Base-by-base conservation (phyloP, 352 stramenopile genomes). In the Poterioochromonas sp. region DNA sequence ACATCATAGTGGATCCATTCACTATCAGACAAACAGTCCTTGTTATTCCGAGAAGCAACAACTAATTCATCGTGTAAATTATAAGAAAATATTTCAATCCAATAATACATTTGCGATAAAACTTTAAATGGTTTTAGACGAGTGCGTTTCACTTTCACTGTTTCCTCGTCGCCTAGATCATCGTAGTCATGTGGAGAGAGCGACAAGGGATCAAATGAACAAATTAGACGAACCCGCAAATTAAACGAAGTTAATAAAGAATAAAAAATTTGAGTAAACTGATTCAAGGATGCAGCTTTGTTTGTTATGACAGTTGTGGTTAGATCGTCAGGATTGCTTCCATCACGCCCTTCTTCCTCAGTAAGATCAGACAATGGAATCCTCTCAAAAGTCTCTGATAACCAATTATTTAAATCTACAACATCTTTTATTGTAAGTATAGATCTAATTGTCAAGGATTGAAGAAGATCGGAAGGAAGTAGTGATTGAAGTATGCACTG, bases 291-390 rank as follows among this genome's bases (percentile, higher is more conserved):
- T 37, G 5, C 58, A 68, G 26, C 26, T 40, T 39, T 32, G 34
- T 35, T 5, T 5, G 5, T 15, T 32, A 68, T 15, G 26, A 68
- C 58, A 8, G 5, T 5, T 32, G 26, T 26, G 8, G 5, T 11
- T 68, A 68, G 29, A 5, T 68, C 58, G 5, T 68, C 58, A 8
- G 58, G 12, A 39, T 11, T 68, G 26, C 26, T 40, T 5, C 58
- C 58, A 39, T 68, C 58, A 18, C 58, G 58, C 26, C 58, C 58
- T 68, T 68, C 58, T 68, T 68, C 58, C 8, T 68, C 58, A 39
- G 58, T 68, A 11, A 68, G 5, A 32, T 32, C 26, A 29, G 5
- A 18, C 12, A 26, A 68, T 18, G 58, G 29, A 35, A 68, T 32
- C 5, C 5, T 68, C 26, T 39, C 5, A 11, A 39, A 32, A 18